Conservation (phyloP, 306 rosid species). For the Cercis canadensis region DNA sequence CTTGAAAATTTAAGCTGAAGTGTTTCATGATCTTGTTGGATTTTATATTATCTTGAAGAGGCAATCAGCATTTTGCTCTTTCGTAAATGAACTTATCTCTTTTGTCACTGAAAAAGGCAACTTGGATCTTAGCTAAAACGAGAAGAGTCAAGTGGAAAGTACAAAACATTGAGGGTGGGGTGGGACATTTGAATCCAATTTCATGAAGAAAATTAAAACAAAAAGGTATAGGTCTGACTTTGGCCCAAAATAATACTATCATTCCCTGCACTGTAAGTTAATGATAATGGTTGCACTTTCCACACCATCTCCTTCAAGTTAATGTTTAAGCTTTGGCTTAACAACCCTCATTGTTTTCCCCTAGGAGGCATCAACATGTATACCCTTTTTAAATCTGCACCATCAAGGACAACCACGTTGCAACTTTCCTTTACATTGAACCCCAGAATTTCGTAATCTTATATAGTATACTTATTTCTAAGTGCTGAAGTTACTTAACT, state of each 20-base stretch:
- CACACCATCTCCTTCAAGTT: not conserved
- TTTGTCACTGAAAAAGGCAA: constrained; percentile 5
- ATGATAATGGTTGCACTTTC: not conserved
- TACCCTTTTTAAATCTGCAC: too few relatives aligned
- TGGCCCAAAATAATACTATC: constrained; percentile 13
- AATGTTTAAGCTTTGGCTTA: not conserved
- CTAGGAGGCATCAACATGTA: too few relatives aligned
- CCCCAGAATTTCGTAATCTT: too few relatives aligned
- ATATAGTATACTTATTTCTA: too few relatives aligned
- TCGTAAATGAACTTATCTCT: not conserved
- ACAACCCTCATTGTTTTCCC: too few relatives aligned
- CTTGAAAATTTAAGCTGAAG: not conserved
- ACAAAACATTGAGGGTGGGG: constrained; percentile 16
- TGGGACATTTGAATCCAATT: constrained; percentile 42
- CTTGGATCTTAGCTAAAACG: constrained; percentile 30
- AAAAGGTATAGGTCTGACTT: not conserved
- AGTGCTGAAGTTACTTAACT: too few relatives aligned
- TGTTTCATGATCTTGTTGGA: constrained; percentile 4
- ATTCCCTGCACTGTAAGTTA: not conserved
- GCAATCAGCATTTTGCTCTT: constrained; percentile 23
- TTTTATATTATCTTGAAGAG: constrained; percentile 16
- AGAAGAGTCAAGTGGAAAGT: not conserved
- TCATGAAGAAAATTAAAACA: not conserved
- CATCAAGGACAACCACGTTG: too few relatives aligned
- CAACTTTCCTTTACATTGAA: too few relatives aligned